phyloP scores from a whole-genome alignment of 1,284 basidiomycete genomes.

The Tylopilus orsonianus region DNA sequence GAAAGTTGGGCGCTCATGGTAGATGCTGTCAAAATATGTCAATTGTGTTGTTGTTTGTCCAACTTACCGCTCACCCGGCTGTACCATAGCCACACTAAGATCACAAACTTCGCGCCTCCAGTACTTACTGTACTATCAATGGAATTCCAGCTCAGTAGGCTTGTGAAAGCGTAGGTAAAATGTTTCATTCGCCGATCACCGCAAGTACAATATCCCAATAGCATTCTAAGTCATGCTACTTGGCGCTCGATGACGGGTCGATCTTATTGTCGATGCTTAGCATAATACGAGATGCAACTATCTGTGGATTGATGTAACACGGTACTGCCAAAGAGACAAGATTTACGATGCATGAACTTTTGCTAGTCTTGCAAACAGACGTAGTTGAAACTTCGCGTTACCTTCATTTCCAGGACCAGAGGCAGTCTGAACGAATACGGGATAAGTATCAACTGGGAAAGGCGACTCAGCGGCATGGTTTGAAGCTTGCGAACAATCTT shows the following conservation, averaged over 20 bases:
- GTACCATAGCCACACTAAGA: no score
- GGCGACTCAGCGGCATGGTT: slow-evolving; percentile 24
- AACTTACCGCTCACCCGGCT: no score
- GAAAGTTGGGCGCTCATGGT: no score
- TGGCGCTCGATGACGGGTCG: slow-evolving; percentile 41
- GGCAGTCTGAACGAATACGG: slow-evolving; percentile 75
- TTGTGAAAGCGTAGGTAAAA: background rate
- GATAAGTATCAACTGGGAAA: slow-evolving; percentile 47
- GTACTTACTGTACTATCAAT: no score
- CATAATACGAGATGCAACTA: slow-evolving; percentile 81
- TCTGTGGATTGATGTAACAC: slow-evolving; percentile 82
- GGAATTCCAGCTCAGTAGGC: no score
- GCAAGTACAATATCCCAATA: background rate
- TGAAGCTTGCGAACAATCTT: slow-evolving; percentile 45
- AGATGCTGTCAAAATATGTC: no score
- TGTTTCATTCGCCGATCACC: background rate
- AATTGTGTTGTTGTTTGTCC: no score
- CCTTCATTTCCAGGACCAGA: slow-evolving; percentile 55
- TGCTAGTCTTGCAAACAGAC: slow-evolving; percentile 39
- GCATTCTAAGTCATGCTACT: background rate
- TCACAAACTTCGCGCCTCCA: no score
- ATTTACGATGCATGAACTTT: slow-evolving; percentile 1
- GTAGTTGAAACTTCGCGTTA: slow-evolving; percentile 42
- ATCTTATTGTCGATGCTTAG: slow-evolving; percentile 81
- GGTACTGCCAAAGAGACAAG: slow-evolving; percentile 19